A percentile compares a stretch with the other conserved stretches of the same genome.
Evolutionary conservation across 1,139 yeast genomes (phyloP).

Genomic region (Pichia sp.): DNA sequence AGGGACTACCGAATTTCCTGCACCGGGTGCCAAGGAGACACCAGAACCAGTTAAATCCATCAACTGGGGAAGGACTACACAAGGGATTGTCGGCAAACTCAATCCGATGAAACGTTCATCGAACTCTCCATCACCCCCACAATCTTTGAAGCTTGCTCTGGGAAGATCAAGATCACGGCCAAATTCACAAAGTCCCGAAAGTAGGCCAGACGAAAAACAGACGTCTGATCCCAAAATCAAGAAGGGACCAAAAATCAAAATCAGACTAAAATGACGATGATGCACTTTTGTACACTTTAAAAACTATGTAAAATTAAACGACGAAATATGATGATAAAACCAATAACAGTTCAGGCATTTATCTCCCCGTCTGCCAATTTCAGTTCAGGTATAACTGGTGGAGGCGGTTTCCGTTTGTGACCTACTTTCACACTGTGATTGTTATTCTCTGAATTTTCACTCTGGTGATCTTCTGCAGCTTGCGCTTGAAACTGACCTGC

Average conservation of each 20-base stretch:
- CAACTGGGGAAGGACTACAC: slow-evolving; percentile 1
- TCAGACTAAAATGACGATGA: slow-evolving; percentile 15
- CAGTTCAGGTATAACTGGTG: slow-evolving; percentile 1
- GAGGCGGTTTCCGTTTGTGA: background rate
- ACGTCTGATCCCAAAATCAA: slow-evolving; percentile 1
- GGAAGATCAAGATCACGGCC: slow-evolving; percentile 3
- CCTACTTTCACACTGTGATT: background rate
- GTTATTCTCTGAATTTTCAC: no score
- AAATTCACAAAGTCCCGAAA: slow-evolving; percentile 2
- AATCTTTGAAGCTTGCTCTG: background rate
- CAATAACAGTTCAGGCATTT: no score
- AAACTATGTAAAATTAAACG: no score
- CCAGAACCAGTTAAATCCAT: no score
- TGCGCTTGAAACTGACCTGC: no score
- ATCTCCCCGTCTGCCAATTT: no score
- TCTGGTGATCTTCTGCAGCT: no score
- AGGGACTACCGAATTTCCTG: no score
- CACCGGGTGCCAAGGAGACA: no score
- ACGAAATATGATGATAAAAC: no score
- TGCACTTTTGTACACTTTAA: no score
- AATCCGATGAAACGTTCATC: slow-evolving; percentile 5
- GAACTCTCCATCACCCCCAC: slow-evolving; percentile 1
- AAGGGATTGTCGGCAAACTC: slow-evolving; percentile 2
- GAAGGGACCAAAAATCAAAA: slow-evolving; percentile 14
- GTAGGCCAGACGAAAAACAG: slow-evolving; percentile 9